Evolutionary conservation across 352 stramenopile genomes (phyloP), one percentile per base, ranked within the genome.

Genomic region (Hyaloperonospora brassicae): DNA sequence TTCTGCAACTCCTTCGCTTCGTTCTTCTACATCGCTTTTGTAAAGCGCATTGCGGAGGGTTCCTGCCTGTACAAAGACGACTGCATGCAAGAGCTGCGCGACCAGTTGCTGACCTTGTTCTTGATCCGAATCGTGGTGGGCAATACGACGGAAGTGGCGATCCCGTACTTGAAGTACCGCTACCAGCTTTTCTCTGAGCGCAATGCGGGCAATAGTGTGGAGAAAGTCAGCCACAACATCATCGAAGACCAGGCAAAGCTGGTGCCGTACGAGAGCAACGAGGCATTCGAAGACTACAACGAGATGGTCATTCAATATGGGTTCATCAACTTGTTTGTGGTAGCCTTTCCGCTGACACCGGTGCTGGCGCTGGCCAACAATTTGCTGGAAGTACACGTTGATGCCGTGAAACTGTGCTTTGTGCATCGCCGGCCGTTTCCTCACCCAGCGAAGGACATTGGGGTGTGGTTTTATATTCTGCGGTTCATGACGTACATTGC

Each of bases 1-100:
- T 98, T 98, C 59, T 95, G 96, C 58, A 98, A 97, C 78, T 97
- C 96, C 53, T 98, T 98, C 53, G 88, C 91, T n/a, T 97, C 89
- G 22, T 90, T 98, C 38, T 98, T 98, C 64, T 98, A 98, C 73
- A 97, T 93, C 24, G 83, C 76, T 13, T 93, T 91, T 47, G 25
- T 89, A 5, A 90, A 90, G 62, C 47, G 53, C 7, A 27, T 38
- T 3, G 57, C 65, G 0, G 74, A 89, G 47, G 51, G 87, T 43
- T 75, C 79, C n/a, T 98, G 95, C 35, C 64, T 97, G 49, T 64
- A 76, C 21, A 68, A 86, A 38, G 63, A 87, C 39, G 73, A 87
- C 41, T 90, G 79, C 25, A 82, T 98, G 70, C 52, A 84, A n/a
- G 83, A 96, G 42, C 76, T 98, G 24, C 84, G 81, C 2, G 84